Evolutionary conservation across 768 basidiomycete genomes (phyloP), one percentile per base, ranked within the genome.

Genomic region (Phanerochaete carnosa): DNA sequence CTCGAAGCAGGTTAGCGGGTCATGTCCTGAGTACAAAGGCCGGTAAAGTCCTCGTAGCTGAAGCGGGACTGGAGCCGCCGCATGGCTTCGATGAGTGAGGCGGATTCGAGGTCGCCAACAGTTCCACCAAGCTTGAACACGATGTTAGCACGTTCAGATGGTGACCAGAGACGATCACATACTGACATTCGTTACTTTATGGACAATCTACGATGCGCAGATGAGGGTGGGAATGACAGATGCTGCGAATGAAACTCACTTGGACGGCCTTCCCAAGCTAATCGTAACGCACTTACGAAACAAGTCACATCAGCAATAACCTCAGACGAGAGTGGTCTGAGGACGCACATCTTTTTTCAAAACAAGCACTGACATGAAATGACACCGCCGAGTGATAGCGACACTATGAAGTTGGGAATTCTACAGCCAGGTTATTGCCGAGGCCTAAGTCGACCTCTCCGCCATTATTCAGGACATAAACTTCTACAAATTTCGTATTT

Each of bases 381-480:
- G 73, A 98, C 98, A 76, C 98, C 97, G 70, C 98, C 94, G 60
- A 88, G 85, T 25, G 90, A 91, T 32, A 99, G 80, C 0, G 95
- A 97, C 47, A 99, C 89, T 70, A 98, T 86, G 64, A 99, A 81
- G 77, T 99, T 98, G 61, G 96, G 88, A n/a, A n/a, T n/a, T n/a
- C n/a, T n/a, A n/a, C n/a, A n/a, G n/a, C n/a, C 76, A 98, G 96
- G 71, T 99, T 98, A 76, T 99, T 99, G 59, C 96, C 96, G 56
- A 99, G 76, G 78, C 98, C 96, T 33, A 99, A 80, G 74, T 99
- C 96, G 62, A 97, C 97, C 75, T 99, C 96, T 46, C 96, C 96
- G 22, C 96, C 96, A 64, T 99, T 96, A 74, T 99, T 97, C 65
- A 99, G 79, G 45, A 98, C 96, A 70, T 97, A 98, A 5, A 98